Percentiles rank a stretch among this genome's conserved stretches.
Conservation (phyloP, 1,284 basidiomycete species). For the Ustilago bromivora region DNA sequence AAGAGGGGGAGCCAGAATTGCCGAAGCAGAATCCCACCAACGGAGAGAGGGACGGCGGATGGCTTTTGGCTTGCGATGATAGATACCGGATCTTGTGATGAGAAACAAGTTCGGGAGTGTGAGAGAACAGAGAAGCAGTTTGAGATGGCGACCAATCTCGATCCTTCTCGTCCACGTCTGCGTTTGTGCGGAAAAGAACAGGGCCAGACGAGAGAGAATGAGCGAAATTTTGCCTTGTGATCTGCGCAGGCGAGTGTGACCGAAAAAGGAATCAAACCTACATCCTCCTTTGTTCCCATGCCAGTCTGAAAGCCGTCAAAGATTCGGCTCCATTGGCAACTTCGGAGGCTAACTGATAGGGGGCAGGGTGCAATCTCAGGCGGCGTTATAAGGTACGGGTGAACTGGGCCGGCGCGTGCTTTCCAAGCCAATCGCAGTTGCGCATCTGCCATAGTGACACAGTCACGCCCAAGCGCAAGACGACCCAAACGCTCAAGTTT, state of each 20-base stretch:
- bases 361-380: neutral
- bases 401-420: slow-evolving; percentile 1
- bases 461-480: slow-evolving; percentile 7
- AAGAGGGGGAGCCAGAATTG: neutral
- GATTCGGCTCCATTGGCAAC: no score
- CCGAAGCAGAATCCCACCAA: slow-evolving; percentile 5
- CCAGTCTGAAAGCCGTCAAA: no score
- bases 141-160: slow-evolving; percentile 13
- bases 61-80: neutral
- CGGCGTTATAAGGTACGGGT: neutral
- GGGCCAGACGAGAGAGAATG: slow-evolving; percentile 1
- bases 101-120: neutral
- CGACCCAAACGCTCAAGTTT: neutral
- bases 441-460: neutral
- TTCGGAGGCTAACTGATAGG: no score
- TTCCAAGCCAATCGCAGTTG: slow-evolving; percentile 1
- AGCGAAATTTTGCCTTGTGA: neutral
- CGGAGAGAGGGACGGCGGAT: neutral
- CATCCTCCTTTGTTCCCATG: neutral
- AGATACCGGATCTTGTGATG: slow-evolving; percentile 6
- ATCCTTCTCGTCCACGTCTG: neutral
- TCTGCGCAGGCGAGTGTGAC: no score
- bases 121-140: neutral
- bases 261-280: no score
- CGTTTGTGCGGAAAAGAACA: neutral